Base-by-base conservation (phyloP, 371 early-diverging fungal genomes). In the Zychaea mexicana region DNA sequence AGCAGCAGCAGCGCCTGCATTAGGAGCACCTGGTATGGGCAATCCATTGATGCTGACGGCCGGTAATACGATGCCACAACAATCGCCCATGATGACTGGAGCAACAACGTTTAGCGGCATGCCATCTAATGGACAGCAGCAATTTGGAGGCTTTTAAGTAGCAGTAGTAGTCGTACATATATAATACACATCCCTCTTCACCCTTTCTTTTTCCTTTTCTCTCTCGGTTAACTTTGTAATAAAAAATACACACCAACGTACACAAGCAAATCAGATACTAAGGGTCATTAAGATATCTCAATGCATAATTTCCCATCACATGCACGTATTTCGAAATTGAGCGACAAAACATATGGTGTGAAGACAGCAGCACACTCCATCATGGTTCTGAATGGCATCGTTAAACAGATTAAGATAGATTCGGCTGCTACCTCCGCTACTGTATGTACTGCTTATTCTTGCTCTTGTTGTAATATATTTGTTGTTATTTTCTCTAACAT, bases 31-130 rank as follows among this genome's bases (percentile, higher is more conserved):
- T 53, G 82, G 81, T 60, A 76, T 90, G 61, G 91, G 91, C 17
- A 84, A 85, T 57, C 85, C 88, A 24, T 77, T 88, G 28, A 88
- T 89, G 90, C 67, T 90, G 58, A 88, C 89, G 31, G 79, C 71
- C 28, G 68, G 73, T 17, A 74, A 72, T 68, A 66, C n/a, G n/a
- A n/a, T 69, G 54, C 65, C 71, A 60, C 77, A 76, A 52, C 78
- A 81, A 65, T 76, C 78, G 26, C 81, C 81, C 3, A 77, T 81
- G 64, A 63, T 63, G 64, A 63, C 64, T 1, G 64, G 64, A 19
- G 64, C 64, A 47, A 52, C 61, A 30, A 33, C 56, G 12, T 63
- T 63, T 36, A 63, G 33, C 28, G 36, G 33, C 12, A 60, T 60
- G 60, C 60, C 60, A 26, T 26, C 53, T 19, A 38, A 56, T 10